Evolutionary conservation across 2,329 filamentous ascomycete species (phyloP).

Genomic region (Trichoderma sp.): DNA sequence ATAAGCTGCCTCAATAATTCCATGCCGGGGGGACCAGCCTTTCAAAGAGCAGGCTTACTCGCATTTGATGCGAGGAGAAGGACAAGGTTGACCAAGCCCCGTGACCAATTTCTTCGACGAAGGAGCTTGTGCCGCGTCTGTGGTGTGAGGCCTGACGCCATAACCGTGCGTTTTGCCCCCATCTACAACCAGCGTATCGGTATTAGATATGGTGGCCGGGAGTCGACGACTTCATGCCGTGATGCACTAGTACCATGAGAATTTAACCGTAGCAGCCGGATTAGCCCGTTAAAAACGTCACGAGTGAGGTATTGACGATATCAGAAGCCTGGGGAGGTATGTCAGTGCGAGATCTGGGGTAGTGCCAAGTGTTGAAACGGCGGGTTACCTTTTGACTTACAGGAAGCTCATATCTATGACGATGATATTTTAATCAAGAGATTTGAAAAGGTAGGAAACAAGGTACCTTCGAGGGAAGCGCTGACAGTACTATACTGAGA

Average conservation of each 20-base stretch:
- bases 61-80: neutral
- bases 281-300: neutral
- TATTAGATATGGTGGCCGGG: neutral
- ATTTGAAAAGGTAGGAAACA: neutral
- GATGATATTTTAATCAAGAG: too few relatives aligned
- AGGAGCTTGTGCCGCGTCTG: neutral
- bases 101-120: neutral
- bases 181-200: neutral
- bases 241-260: neutral
- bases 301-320: neutral
- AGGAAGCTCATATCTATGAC: neutral
- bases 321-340: neutral
- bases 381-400: neutral
- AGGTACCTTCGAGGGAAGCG: neutral
- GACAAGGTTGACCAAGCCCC: slow-evolving; percentile 4
- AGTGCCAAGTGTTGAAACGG: neutral
- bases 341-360: neutral
- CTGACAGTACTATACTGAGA: neutral
- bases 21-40: neutral
- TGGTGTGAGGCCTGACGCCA: slow-evolving; percentile 2
- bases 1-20: neutral
- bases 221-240: neutral
- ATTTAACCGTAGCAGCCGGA: neutral
- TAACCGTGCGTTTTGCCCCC: neutral
- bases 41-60: neutral